Evolutionary conservation across 352 stramenopile genomes (phyloP).

Genomic region (Pilasporangium apinafurcum): DNA sequence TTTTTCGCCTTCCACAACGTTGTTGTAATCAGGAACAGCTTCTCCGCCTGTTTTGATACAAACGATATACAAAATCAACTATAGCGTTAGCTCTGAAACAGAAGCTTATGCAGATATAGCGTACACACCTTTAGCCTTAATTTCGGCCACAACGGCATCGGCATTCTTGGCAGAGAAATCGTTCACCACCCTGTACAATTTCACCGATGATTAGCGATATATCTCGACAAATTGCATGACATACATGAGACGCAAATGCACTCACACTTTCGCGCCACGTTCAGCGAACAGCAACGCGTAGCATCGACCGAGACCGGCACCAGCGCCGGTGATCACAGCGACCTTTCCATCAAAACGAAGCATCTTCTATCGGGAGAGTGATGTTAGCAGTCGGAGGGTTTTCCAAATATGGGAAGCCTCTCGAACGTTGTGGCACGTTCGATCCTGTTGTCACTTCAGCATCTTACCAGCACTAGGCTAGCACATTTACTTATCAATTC

Average conservation of each 20-base stretch:
- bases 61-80: background rate
- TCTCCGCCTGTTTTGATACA: slow-evolving; percentile 28
- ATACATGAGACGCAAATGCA: too few relatives aligned
- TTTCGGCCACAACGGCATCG: slow-evolving; percentile 72
- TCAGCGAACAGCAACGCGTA: slow-evolving; percentile 71
- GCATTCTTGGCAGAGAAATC: slow-evolving; percentile 60
- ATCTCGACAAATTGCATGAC: background rate
- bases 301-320: slow-evolving; percentile 61
- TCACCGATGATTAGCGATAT: background rate
- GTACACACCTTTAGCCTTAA: slow-evolving; percentile 54
- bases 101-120: background rate
- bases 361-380: too few relatives aligned
- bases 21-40: slow-evolving; percentile 80
- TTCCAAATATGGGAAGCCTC: too few relatives aligned
- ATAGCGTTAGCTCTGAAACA: background rate
- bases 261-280: slow-evolving; percentile 79
- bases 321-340: slow-evolving; percentile 74
- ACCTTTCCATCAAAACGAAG: slow-evolving; percentile 76
- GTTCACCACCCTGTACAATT: slow-evolving; percentile 55
- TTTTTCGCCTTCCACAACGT: slow-evolving; percentile 78
- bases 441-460: too few relatives aligned
- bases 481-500: too few relatives aligned
- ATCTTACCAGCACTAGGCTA: too few relatives aligned
- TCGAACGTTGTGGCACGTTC: too few relatives aligned
- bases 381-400: slow-evolving; percentile 10